Base-by-base conservation (phyloP, 2,329 filamentous ascomycete species). In the Pleurostoma richardsiae region DNA sequence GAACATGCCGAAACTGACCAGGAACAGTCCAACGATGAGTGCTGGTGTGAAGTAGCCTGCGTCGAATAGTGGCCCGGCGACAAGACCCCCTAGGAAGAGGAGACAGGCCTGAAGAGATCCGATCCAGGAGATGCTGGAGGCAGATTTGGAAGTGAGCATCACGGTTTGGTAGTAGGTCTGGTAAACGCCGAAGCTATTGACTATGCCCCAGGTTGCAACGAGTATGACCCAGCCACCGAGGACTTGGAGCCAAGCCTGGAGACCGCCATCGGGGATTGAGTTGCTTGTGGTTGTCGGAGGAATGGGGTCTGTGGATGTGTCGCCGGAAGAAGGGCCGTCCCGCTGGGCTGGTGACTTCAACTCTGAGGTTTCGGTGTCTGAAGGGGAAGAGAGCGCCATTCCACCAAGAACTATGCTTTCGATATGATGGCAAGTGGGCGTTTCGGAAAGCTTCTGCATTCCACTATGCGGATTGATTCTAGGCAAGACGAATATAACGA, bases 181-280 rank as follows among this genome's bases (percentile, higher is more conserved):
- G 55, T 68, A 75, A 3, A 69, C 68, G 39, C 71, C 72, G 45
- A 69, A 74, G 27, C 61, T 66, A 52, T 69, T 72, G 48, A 71
- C 59, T 3, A 68, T 54, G 5, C 68, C 68, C 57, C 62, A 69
- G 2, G 64, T 66, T 40, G 57, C 53, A 81, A 77, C 53, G 79
- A 76, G 42, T 19, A 80, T 67, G 42, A 77, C 62, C 55, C 77
- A 78, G 3, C 66, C 71, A 6, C 77, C 65, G 2, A 70, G 65
- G 3, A 77, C 74, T 56, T 82, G 79, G 1, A 69, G 62, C 77
- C 77, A 82, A 11, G 79, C 79, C 19, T 44, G 40, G 28, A 47
- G 29, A 3, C 47, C 49, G 10, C 47, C 45, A 6, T 51, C 39
- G 3, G 49, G 49, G 19, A 19, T 19, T 19, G 19, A 19, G 19